Evolutionary conservation across 2,329 filamentous ascomycete species (phyloP).

Genomic region (Pestalotiopsis fici): DNA sequence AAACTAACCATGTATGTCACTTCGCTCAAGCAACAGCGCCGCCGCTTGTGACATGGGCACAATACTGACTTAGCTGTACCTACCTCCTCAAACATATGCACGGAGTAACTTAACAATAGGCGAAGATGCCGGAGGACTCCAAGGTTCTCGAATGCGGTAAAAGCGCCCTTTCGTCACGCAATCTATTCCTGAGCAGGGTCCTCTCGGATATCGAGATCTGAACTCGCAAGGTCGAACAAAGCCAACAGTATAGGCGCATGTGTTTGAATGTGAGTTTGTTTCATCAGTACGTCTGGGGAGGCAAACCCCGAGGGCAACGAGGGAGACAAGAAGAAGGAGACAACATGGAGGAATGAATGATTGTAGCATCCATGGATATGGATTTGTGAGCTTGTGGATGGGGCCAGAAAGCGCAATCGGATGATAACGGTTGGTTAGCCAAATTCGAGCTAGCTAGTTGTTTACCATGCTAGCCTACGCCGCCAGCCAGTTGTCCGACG

Average conservation of each 20-base stretch:
- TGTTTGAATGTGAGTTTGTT: background rate
- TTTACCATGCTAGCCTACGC: background rate
- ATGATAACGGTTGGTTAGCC: background rate
- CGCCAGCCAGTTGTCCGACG: background rate
- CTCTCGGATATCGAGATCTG: conserved; percentile 3
- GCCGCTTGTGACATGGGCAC: background rate
- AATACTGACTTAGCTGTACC: background rate
- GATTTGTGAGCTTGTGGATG: background rate
- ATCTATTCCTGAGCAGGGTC: conserved; percentile 1
- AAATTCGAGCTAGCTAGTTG: background rate
- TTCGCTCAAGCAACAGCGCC: background rate
- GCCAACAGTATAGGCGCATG: background rate
- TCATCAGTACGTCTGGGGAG: background rate
- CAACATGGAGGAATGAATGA: background rate
- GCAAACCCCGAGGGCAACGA: background rate
- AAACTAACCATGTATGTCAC: background rate
- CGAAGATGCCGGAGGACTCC: background rate
- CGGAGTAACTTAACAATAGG: conserved; percentile 2
- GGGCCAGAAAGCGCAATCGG: background rate
- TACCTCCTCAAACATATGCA: background rate
- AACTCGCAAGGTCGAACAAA: background rate
- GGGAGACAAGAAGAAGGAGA: background rate
- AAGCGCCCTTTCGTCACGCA: conserved; percentile 5
- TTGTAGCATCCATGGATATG: background rate
- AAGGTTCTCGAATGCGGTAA: conserved; percentile 3